Percentiles rank a stretch among this genome's conserved stretches.
phyloP scores from a whole-genome alignment of 2,329 filamentous ascomycete genomes.

The Venturiaceae sp. region DNA sequence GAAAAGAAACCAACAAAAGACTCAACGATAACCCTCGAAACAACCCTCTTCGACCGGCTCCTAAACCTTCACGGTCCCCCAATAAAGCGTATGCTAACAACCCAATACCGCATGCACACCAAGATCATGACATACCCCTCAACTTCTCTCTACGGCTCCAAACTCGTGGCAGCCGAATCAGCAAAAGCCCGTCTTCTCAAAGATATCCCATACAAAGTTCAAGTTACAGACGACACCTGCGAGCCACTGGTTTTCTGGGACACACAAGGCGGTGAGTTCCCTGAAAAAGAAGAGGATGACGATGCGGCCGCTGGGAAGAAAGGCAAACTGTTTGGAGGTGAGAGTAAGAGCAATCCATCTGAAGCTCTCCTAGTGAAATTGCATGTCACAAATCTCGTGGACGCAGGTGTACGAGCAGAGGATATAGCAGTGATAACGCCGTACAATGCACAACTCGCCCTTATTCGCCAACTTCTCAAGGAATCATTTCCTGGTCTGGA shows the following conservation, averaged over 20 bases:
- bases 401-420: constrained; percentile 66
- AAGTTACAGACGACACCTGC: constrained; percentile 73
- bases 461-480: constrained; percentile 68
- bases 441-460: constrained; percentile 81
- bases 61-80: constrained; percentile 67
- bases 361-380: constrained; percentile 72
- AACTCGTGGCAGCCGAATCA: constrained; percentile 68
- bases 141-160: constrained; percentile 72
- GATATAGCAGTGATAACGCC: constrained; percentile 93
- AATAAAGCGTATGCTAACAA: constrained; percentile 93
- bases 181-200: constrained; percentile 68
- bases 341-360: constrained; percentile 87
- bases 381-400: constrained; percentile 69
- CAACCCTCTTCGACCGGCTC: constrained; percentile 87
- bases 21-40: constrained; percentile 58
- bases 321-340: constrained; percentile 39
- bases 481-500: constrained; percentile 77
- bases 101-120: constrained; percentile 97
- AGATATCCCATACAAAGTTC: constrained; percentile 67
- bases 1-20: constrained; percentile 19
- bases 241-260: constrained; percentile 91
- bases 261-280: constrained; percentile 88
- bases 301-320: constrained; percentile 56
- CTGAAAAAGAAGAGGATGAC: constrained; percentile 65
- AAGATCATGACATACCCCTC: constrained; percentile 93